Percentiles rank a stretch among this genome's conserved stretches.
Conservation (phyloP, 169 alveolate species). For the Plasmodium relictum region DNA sequence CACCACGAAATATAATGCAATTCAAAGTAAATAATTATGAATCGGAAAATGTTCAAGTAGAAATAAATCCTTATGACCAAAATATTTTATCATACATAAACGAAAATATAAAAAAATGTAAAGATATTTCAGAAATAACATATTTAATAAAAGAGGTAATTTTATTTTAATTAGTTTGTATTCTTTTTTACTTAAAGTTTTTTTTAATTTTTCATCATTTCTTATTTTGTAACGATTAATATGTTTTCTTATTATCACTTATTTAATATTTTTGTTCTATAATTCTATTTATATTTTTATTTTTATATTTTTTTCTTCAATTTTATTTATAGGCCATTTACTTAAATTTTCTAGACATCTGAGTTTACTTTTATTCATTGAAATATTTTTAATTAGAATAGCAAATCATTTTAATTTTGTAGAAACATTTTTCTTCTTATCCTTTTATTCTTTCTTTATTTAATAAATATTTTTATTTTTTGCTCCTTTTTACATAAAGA, state of each 20-base stretch:
- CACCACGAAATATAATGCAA: slow-evolving; percentile 46
- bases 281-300: background rate
- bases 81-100: slow-evolving; percentile 65
- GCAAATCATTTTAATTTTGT: background rate
- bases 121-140: slow-evolving; percentile 64
- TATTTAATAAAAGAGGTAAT: slow-evolving; percentile 71
- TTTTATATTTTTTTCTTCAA: slow-evolving; percentile 9
- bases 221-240: background rate
- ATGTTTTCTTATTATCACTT: background rate
- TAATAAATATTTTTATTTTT: no score
- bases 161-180: background rate
- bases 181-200: background rate
- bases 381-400: background rate
- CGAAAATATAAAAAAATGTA: slow-evolving; percentile 56
- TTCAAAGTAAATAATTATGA: slow-evolving; percentile 41
- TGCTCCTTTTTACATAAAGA: no score
- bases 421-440: no score
- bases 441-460: no score
- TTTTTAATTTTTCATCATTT: background rate
- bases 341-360: slow-evolving; percentile 53
- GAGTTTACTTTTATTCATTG: slow-evolving; percentile 4
- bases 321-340: slow-evolving; percentile 60
- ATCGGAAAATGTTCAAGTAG: slow-evolving; percentile 47
- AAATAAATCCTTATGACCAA: slow-evolving; percentile 59
- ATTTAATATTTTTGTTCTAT: background rate